A percentile compares a stretch with the other conserved stretches of the same genome.
Evolutionary conservation across 495 filamentous ascomycete species (phyloP).

Genomic region (Penicillium macrosclerotiorum): DNA sequence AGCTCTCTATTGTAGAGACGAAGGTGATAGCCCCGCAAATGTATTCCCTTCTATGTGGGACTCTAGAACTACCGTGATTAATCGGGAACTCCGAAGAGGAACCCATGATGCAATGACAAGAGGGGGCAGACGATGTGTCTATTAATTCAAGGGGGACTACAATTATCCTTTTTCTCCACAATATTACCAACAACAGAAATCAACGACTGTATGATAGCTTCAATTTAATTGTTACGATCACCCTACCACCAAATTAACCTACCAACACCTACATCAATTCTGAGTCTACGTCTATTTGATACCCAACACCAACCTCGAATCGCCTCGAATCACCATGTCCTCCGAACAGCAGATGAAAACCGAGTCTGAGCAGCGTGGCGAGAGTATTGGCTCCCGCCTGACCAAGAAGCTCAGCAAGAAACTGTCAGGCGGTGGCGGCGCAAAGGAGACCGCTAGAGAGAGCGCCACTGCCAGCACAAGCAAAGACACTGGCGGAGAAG

Average conservation of each 20-base stretch:
- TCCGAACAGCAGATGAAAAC: constrained; percentile 11
- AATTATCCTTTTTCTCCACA: neutral
- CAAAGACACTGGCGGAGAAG: constrained; percentile 6
- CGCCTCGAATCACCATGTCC: constrained; percentile 25
- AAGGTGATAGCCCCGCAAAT: no score
- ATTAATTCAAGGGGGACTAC: constrained; percentile 19
- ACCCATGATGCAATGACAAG: constrained; percentile 25
- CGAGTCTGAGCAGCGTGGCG: constrained; percentile 13
- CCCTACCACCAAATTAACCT: neutral
- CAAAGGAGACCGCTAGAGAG: constrained; percentile 11
- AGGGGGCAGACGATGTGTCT: neutral
- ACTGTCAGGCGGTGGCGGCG: constrained; percentile 10
- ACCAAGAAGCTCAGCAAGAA: constrained; percentile 19
- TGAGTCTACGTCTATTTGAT: constrained; percentile 3
- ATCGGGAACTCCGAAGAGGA: constrained; percentile 10
- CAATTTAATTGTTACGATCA: constrained; percentile 8
- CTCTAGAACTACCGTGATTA: no score
- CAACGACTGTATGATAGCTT: constrained; percentile 19
- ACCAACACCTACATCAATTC: neutral
- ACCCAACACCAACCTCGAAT: neutral
- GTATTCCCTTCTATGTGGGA: no score
- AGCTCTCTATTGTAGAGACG: no score
- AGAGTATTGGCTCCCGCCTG: constrained; percentile 17
- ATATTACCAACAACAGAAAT: constrained; percentile 14
- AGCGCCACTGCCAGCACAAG: constrained; percentile 1